Evolutionary conservation across 1,139 yeast species (phyloP), one percentile per base, ranked within the genome.

Genomic region (Zygosaccharomyces pseudobailii): DNA sequence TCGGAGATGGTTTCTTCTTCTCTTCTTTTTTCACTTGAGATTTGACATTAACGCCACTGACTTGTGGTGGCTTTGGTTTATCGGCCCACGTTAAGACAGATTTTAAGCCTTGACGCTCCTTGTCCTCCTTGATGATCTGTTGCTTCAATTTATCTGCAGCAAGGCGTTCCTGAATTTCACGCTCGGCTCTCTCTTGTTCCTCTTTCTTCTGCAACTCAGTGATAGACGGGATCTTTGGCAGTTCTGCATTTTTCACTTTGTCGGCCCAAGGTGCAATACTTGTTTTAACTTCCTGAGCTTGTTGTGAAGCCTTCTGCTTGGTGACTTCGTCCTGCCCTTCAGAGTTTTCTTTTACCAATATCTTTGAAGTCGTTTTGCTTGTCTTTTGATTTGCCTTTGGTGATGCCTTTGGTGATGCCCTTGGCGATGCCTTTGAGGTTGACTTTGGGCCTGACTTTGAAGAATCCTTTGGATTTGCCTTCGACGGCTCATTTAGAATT

Each of bases 231-330:
- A 49, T 46, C 33, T 46, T 46, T 6, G 51, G 52, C 5, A 54
- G 40, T 20, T 42, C 46, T 2, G 48, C 32, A 23, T 45, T 69
- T 9, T 65, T 70, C 27, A 68, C 67, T 40, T 62, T 68, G 56
- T 60, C 64, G 4, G 76, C 76, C 78, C 77, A 71, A 13, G 79
- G 76, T 4, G 78, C 77, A 21, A 62, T 39, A 28, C 51, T 51
- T 5, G 50, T 44, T 27, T 48, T 54, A 20, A 46, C 31, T 7
- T 47, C 43, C 13, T 41, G 55, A 47, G 40, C 49, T 38, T 22
- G 42, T 44, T 20, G 40, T 30, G 21, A 33, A 31, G n/a, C 32
- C 39, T 17, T 50, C 56, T 48, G 51, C 41, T 28, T 49, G 19
- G 19, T 19, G 19, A 1, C 6, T 39, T 6, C 41, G 43, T 32